Evolutionary conservation across 352 stramenopile species (phyloP).

Genomic region (Phytophthora hybrid): DNA sequence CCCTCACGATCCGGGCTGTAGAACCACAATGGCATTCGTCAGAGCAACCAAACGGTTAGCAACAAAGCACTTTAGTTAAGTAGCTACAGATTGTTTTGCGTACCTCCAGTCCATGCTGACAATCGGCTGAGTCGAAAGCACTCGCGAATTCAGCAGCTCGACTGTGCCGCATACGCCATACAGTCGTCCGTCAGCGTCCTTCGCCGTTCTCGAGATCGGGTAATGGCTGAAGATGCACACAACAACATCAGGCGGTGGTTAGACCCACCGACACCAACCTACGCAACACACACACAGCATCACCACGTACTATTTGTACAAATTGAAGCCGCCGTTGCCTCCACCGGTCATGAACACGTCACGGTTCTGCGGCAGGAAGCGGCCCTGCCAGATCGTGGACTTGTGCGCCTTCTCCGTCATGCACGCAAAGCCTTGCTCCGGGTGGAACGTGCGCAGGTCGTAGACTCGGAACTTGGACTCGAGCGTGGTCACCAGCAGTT

Average conservation of each 20-base stretch:
- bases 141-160: conserved; percentile 95
- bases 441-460: conserved; percentile 94
- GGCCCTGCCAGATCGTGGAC: conserved; percentile 95
- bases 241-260: conserved; percentile 8
- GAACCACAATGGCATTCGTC: conserved; percentile 11
- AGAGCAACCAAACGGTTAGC: not conserved
- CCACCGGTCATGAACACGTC: conserved; percentile 97
- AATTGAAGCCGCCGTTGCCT: conserved; percentile 96
- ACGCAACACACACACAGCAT: not conserved
- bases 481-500: conserved; percentile 95
- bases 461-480: conserved; percentile 97
- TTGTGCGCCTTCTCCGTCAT: conserved; percentile 95
- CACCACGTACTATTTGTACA: conserved; percentile 97
- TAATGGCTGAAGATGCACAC: conserved; percentile 65
- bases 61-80: not conserved
- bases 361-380: conserved; percentile 96
- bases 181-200: conserved; percentile 87
- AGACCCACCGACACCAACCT: conserved; percentile 16
- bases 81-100: not conserved
- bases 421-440: conserved; percentile 92
- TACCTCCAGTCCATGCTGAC: conserved; percentile 97
- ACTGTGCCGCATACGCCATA: conserved; percentile 92
- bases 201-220: conserved; percentile 77
- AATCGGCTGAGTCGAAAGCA: conserved; percentile 97
- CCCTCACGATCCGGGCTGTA: conserved; percentile 92